Base-by-base conservation (phyloP, 225 moss, liverwort and hornwort species). In the Climacium dendroides region DNA sequence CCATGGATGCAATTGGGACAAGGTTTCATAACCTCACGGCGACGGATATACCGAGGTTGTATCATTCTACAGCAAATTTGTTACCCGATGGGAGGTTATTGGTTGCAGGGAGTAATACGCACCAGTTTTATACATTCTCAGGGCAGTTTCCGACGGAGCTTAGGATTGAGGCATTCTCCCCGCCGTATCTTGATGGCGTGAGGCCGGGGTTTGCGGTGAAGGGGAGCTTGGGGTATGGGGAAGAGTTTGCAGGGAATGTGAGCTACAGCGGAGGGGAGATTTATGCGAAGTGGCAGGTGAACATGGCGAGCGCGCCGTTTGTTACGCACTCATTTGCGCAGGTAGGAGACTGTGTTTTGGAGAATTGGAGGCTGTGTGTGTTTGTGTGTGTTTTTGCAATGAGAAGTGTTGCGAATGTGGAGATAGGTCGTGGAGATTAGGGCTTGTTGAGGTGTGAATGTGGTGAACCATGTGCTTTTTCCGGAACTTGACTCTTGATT, bases 241-340 rank as follows among this genome's bases (percentile, higher is more conserved):
- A 83, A 30, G 16, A 45, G 20, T 94, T 94, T 75, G 52, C 25
- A 0, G 93, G 85, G 55, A 76, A 83, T 4, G 89, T 92, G 30
- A 73, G 29, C 6, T 92, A 87, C 4, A 8, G 61, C 22, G 66
- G 64, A 14, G 94, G 88, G 2, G 32, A 30, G 15, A 6, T 88
- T 24, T 78, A 78, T 7, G 84, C 88, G 41, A 26, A 26, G 41
- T 88, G 88, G 88, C 88, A 93, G 69, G 87, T 94, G 37, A 93
- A 89, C 73, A 70, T 94, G 85, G 82, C 77, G 35, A 94, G 91
- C 66, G 90, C 93, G 20, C 92, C 94, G 30, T 94, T 90, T 25
- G 94, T 92, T 83, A 94, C 94, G 69, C 94, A 94, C 87, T 94
- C 94, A 8, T 94, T 67, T 47, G 91, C 92, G 19, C 87, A 86